These are phyloP conservation scores for Cercospora beticola DNA, from an alignment of 2,329 filamentous ascomycete genomes.

Conservation along the genomic window DNA sequence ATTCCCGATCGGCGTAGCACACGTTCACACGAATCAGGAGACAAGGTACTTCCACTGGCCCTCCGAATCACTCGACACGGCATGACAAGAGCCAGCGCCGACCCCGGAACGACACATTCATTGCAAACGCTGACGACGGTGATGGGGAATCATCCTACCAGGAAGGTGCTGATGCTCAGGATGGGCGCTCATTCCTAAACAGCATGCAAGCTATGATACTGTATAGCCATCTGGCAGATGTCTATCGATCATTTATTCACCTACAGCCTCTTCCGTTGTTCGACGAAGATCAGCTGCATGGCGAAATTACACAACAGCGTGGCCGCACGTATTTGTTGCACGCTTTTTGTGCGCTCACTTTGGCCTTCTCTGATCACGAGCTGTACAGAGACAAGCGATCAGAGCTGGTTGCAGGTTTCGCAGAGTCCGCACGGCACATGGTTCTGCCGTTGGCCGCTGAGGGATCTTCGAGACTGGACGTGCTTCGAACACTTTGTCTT, in stretches of 20 bases:
- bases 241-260: background rate
- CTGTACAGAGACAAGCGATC: background rate
- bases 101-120: background rate
- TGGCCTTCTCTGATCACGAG: background rate
- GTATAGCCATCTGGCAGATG: background rate
- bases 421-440: background rate
- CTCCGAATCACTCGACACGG: background rate
- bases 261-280: background rate
- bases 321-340: background rate
- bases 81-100: background rate
- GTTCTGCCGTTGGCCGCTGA: background rate
- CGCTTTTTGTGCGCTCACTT: background rate
- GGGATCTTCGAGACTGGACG: background rate
- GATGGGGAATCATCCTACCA: background rate
- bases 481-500: background rate
- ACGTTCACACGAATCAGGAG: background rate
- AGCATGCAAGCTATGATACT: background rate
- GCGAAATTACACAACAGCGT: background rate
- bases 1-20: background rate
- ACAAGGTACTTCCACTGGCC: background rate
- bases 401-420: background rate
- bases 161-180: background rate
- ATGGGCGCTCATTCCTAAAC: background rate
- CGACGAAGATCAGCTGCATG: background rate
- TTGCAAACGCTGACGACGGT: background rate